phyloP scores from a whole-genome alignment of 176 grass and related monocot species.

The Miscanthus lutarioriparius region DNA sequence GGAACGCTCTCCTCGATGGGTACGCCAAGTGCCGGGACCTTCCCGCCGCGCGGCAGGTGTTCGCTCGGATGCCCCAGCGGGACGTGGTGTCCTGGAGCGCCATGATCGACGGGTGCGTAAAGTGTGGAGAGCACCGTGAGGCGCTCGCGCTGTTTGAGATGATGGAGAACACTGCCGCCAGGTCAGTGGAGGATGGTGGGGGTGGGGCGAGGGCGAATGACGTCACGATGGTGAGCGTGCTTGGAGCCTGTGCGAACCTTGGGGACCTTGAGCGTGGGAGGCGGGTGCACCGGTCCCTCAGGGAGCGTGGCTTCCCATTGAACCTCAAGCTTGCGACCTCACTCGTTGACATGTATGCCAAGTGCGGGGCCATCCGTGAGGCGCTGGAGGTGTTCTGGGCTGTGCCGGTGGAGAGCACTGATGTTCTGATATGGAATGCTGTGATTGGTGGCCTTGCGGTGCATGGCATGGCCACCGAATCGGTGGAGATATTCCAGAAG shows the following conservation, averaged over 20 bases:
- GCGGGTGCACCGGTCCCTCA: conserved; percentile 45
- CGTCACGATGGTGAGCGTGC: conserved; percentile 62
- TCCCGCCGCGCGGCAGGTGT: conserved; percentile 33
- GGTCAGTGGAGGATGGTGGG: not conserved
- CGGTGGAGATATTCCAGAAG: conserved; percentile 51
- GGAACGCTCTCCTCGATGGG: conserved; percentile 64
- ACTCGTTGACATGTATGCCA: conserved; percentile 38
- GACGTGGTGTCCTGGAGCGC: conserved; percentile 48
- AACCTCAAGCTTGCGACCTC: conserved; percentile 53
- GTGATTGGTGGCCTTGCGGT: conserved; percentile 57
- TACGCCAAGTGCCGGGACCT: conserved; percentile 74
- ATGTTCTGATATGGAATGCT: conserved; percentile 74
- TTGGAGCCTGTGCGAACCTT: conserved; percentile 58
- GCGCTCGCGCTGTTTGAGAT: conserved; percentile 47
- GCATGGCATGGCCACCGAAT: conserved; percentile 54
- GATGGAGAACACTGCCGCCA: conserved; percentile 38
- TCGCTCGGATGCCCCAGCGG: conserved; percentile 48
- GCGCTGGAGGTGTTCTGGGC: conserved; percentile 49
- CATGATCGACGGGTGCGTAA: conserved; percentile 50
- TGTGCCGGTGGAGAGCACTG: conserved; percentile 34
- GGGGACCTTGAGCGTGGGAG: conserved; percentile 51
- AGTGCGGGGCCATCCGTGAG: conserved; percentile 36
- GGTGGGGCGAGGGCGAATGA: conserved; percentile 42
- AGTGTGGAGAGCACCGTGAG: conserved; percentile 53
- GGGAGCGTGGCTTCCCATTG: conserved; percentile 14